Evolutionary conservation across 495 filamentous ascomycete species (phyloP), one percentile per base, ranked within the genome.

Genomic region (Astrothelium macrocarpum): DNA sequence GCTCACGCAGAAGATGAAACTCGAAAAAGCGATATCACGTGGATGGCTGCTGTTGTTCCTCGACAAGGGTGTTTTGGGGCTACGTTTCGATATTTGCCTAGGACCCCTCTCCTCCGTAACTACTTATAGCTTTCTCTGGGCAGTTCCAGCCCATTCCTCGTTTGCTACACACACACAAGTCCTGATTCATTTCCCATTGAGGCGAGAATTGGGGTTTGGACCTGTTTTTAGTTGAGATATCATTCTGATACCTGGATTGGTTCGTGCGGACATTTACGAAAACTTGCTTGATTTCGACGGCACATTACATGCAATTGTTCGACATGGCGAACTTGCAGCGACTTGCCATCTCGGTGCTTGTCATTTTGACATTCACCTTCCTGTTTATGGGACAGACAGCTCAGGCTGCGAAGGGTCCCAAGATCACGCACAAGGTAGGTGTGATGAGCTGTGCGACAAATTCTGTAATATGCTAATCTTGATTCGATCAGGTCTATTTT

Each of bases 371-470:
- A 59, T 76, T 88, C 67, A 80, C 79, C 70, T 86, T 87, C 75
- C 81, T 88, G 66, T 86, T 85, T 83, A 85, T 89, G 73, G 81
- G 82, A 72, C 84, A 91, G 71, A 79, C 87, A 10, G 80, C 79
- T 32, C 83, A 84, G 65, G 90, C 91, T 62, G 79, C 81, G 65
- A 95, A 95, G 78, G 94, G 94, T 34, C 94, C 94, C 29, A 93
- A 95, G 84, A 95, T 99, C 78, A 59, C 64, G 18, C 59, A 67
- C 39, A 70, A 70, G 62, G 66, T 70, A 62, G 9, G 49, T 26
- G 23, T 56, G 2, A 3, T 56, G 7, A 20, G 11, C 29, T 20
- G 49, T 62, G 59, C 42, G 34, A 62, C 60, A 34, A 49, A 20
- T 60, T 60, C 7, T 11, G 26, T 1, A 12, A 18, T 23, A 36